Base-by-base conservation (phyloP, 331 rosid species). In the Quercus phellos region DNA sequence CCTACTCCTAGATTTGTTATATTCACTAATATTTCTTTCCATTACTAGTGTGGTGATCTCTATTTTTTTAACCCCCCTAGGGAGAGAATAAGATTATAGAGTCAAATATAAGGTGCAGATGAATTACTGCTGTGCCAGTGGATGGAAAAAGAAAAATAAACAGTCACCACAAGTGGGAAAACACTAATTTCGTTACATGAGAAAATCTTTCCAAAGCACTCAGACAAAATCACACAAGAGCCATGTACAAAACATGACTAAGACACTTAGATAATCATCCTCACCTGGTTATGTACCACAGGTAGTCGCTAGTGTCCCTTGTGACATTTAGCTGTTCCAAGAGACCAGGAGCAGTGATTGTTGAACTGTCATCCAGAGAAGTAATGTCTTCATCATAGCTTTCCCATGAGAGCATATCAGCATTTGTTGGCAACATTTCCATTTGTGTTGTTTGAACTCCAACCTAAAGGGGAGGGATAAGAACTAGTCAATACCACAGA, bases 271-370 rank as follows among this genome's bases (percentile, higher is more conserved):
- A 30, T 72, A 82, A 85, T 54, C 43, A 82, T 63, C 74, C 90
- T 85, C 83, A 95, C 99, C 94, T 90, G 18, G 98, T 90, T 78
- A 81, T 93, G 84, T 95, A 95, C 99, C 99, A 95, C 73, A 95
- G 93, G 77, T 95, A 95, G 85, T 95, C 99, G 50, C 90, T 95
- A 77, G 84, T 51, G 83, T 95, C 99, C 72, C 96, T 77, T 3
- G 99, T 95, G 76, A 95, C 87, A 30, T 93, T 92, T 75, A 95
- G 80, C 87, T 95, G 99, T 84, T 95, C 99, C 86, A 95, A 83
- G 80, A 95, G 98, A 85, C 99, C 99, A 55, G 90, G 74, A 70
- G 88, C 87, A 35, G 92, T 88, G 67, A 90, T 78, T 51, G 95
- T 75, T 42, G 86, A 79, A 54, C 90, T 81, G 27, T 85, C 98